These are phyloP conservation scores for Marvania coccoides DNA, from an alignment of 139 green algal genomes.

Conservation along the genomic window DNA sequence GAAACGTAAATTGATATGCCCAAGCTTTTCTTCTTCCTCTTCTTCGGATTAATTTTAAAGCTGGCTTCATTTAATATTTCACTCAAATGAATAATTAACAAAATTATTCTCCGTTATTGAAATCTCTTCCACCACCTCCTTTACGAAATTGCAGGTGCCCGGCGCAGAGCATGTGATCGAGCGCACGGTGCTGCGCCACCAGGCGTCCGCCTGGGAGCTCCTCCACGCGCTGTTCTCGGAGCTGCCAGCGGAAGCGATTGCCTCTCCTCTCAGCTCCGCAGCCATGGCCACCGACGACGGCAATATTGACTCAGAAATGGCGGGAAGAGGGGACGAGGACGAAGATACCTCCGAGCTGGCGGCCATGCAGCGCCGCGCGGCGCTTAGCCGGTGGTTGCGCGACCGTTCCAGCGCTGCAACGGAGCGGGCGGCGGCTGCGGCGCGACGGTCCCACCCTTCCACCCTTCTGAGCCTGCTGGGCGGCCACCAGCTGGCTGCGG, in stretches of 20 bases:
- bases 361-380: conserved; percentile 26
- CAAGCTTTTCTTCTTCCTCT: no score
- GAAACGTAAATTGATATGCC: no score
- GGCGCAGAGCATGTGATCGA: no score
- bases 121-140: no score
- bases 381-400: conserved; percentile 45
- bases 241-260: conserved; percentile 5
- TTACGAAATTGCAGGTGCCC: no score
- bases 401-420: conserved; percentile 15
- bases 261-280: no score
- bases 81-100: no score
- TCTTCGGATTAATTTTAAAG: no score
- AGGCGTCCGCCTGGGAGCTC: conserved; percentile 61
- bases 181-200: conserved; percentile 32
- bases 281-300: no score
- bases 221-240: conserved; percentile 47
- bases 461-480: conserved; percentile 54
- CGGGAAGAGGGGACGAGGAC: neutral
- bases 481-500: conserved; percentile 42
- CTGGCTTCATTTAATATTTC: no score
- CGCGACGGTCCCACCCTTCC: neutral
- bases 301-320: neutral
- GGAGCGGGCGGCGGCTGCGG: neutral
- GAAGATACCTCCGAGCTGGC: conserved; percentile 5
- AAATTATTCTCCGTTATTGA: no score